Percentiles rank a stretch among this genome's conserved stretches.
Conservation (phyloP, 2,329 filamentous ascomycete species). For the Botrytis paeoniae region DNA sequence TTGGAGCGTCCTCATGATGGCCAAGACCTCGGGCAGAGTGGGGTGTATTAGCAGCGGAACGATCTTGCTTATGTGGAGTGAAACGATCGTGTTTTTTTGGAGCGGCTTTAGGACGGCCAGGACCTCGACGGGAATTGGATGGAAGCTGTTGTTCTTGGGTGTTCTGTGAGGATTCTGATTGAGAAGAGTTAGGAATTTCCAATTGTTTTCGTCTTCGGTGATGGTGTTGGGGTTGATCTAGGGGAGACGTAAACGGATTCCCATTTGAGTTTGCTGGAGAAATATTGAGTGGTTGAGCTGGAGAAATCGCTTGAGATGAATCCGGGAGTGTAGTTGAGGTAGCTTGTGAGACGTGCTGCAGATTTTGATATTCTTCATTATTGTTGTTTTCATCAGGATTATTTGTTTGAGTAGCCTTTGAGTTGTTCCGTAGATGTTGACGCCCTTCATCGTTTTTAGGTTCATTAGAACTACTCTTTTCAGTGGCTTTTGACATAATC, state of each 20-base stretch:
- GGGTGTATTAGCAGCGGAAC: not conserved
- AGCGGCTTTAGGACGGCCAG: not conserved
- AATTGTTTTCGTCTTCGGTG: not conserved
- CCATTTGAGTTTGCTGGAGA: not conserved
- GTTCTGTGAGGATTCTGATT: not conserved
- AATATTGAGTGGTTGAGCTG: too few relatives aligned
- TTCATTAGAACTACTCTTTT: not conserved
- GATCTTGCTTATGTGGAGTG: not conserved
- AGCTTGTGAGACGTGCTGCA: not conserved
- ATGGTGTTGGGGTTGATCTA: not conserved
- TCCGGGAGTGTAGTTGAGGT: not conserved
- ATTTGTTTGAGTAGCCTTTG: not conserved
- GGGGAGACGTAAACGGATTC: not conserved
- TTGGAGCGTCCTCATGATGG: not conserved
- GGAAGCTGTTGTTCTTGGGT: not conserved
- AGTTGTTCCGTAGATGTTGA: not conserved
- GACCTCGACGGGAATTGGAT: not conserved
- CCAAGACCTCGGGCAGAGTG: not conserved
- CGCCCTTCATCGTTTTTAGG: not conserved
- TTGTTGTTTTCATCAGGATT: not conserved
- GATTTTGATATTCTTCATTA: not conserved
- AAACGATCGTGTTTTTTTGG: not conserved
- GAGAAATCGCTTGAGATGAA: not conserved
- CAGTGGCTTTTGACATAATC: not conserved
- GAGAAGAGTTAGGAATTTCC: conserved; percentile 4